Percentiles rank a stretch among this genome's conserved stretches.
Evolutionary conservation across 2,329 filamentous ascomycete species (phyloP).

Genomic region (Blastomyces parvus): DNA sequence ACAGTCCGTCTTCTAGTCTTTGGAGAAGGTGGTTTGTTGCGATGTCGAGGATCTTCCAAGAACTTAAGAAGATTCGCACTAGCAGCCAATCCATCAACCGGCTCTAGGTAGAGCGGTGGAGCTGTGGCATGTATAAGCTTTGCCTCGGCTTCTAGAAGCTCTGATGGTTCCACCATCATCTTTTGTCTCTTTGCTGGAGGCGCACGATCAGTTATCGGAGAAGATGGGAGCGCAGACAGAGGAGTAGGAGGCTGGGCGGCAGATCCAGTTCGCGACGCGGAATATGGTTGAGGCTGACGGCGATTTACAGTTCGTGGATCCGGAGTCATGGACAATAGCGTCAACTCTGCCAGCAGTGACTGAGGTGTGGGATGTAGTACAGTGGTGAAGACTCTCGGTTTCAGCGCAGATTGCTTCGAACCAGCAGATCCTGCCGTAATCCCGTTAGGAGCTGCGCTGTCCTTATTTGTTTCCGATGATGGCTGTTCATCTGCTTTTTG

Average conservation of each 20-base stretch:
- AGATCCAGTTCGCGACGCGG: constrained; percentile 33
- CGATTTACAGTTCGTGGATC: constrained; percentile 43
- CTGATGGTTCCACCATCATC: constrained; percentile 66
- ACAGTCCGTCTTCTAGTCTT: constrained; percentile 89
- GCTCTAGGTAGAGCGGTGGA: constrained; percentile 66
- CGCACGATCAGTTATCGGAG: constrained; percentile 47
- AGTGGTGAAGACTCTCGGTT: constrained; percentile 59
- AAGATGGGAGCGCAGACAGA: constrained; percentile 49
- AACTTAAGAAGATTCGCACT: constrained; percentile 62
- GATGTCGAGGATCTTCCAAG: constrained; percentile 67
- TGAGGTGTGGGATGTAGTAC: constrained; percentile 78
- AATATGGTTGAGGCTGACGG: constrained; percentile 37
- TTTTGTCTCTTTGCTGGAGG: constrained; percentile 58
- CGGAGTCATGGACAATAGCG: constrained; percentile 65
- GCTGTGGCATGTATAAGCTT: constrained; percentile 65
- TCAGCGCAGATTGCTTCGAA: constrained; percentile 39
- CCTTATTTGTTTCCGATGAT: constrained; percentile 17
- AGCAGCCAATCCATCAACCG: constrained; percentile 59
- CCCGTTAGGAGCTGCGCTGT: constrained; percentile 37
- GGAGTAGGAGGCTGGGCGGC: constrained; percentile 57
- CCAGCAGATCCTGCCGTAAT: constrained; percentile 40
- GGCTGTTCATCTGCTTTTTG: constrained; percentile 2
- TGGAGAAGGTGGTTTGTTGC: constrained; percentile 64
- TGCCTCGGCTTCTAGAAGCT: constrained; percentile 65
- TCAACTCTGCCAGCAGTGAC: constrained; percentile 64